phyloP scores from a whole-genome alignment of 192 early-diverging fungal species.

The Helicostylum pulchrum region DNA sequence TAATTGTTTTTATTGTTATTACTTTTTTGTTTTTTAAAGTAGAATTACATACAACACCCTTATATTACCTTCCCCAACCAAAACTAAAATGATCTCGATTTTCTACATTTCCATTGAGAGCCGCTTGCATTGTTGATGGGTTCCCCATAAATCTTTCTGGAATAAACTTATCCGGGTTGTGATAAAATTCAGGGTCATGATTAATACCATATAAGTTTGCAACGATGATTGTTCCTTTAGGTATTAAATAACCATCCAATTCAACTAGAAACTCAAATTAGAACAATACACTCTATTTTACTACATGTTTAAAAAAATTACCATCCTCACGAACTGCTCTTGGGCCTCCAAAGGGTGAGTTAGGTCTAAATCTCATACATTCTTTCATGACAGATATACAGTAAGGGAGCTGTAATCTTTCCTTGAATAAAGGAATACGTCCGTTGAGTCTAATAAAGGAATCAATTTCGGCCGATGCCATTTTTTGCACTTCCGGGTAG shows the following conservation, averaged over 20 bases:
- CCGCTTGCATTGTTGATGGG: neutral
- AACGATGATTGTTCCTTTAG: neutral
- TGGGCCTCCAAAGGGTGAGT: constrained; percentile 3
- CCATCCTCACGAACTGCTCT: constrained; percentile 12
- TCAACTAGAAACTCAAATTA: neutral
- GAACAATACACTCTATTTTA: neutral
- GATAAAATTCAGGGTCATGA: neutral
- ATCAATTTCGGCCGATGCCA: constrained; percentile 14
- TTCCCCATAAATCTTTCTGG: constrained; percentile 11
- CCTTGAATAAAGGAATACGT: neutral
- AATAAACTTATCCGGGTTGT: neutral
- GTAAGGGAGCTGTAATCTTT: constrained; percentile 18
- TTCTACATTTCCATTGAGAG: neutral
- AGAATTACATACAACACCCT: too few relatives aligned
- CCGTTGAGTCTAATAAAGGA: neutral
- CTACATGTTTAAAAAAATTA: neutral
- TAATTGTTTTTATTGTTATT: too few relatives aligned
- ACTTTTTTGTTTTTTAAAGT: too few relatives aligned
- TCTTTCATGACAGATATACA: constrained; percentile 21
- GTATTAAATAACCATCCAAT: neutral
- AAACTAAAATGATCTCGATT: constrained; percentile 8
- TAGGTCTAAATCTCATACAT: constrained; percentile 11
- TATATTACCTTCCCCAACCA: constrained; percentile 9
- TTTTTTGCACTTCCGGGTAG: constrained; percentile 24
- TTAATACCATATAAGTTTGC: neutral